Evolutionary conservation across 2,329 filamentous ascomycete species (phyloP), one percentile per base, ranked within the genome.

Genomic region (Tolypocladium sp.): DNA sequence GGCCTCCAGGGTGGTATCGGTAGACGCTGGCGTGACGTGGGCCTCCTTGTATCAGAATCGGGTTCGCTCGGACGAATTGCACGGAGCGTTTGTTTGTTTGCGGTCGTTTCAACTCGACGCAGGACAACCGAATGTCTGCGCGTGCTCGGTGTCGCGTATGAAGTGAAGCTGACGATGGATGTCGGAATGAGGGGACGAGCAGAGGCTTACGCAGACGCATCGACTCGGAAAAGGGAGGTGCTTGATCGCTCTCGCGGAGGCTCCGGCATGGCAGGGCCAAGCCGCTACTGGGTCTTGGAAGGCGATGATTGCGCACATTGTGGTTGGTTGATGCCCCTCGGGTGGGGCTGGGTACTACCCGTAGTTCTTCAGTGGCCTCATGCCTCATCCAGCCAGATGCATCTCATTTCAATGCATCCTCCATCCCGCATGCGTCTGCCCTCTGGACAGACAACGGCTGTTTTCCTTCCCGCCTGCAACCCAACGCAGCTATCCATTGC

Each of bases 41-140:
- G 54, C 59, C 42, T 57, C 59, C 51, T 57, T 57, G 65, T 46
- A 6, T 27, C 42, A 46, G 22, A 25, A 62, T 57, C 58, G 41
- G 40, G 40, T 2, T 20, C 22, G 22, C 33, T 33, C 37, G 56
- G 56, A 40, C 46, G 56, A 52, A 35, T 53, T 25, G 37, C 46
- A 58, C n/a, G 22, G 3, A 25, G 46, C n/a, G 10, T 10, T 30
- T 20, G 10, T 13, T 13, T 13, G 49, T 37, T 53, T 35, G 30
- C 30, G 4, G 49, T 22, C 10, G 49, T 53, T 22, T 37, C 30
- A 53, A 37, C 30, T 35, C 30, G 49, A 15, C 30, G 20, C 27
- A 35, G 27, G 30, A 52, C 49, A 52, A 52, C 20, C 10, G 30
- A 52, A 52, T 52, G 49, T 35, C 20, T 35, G 49, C 49, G 20